These are phyloP conservation scores for Globisporangium viniferum DNA, from an alignment of 352 stramenopile genomes.

Conservation along the genomic window DNA sequence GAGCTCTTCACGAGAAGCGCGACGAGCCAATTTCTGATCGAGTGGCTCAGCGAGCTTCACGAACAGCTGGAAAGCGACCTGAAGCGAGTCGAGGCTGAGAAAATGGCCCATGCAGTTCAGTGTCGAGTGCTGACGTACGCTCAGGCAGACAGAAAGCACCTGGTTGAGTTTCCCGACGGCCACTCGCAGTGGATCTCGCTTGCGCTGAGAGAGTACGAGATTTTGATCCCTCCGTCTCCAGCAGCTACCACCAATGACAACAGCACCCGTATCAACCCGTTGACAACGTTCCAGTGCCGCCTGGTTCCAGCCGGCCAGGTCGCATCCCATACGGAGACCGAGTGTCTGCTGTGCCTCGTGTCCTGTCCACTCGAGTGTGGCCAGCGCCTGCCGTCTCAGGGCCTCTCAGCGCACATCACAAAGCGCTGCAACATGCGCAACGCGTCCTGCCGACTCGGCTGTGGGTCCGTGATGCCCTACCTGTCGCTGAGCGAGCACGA, in stretches of 20 bases:
- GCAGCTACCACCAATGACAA: neutral
- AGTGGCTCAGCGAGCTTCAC: conserved; percentile 10
- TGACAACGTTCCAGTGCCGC: conserved; percentile 24
- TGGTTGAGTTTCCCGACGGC: conserved; percentile 58
- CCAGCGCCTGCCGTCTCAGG: conserved; percentile 43
- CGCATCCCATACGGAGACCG: conserved; percentile 23
- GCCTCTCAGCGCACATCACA: conserved; percentile 35
- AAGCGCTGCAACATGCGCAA: conserved; percentile 70
- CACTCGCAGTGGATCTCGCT: conserved; percentile 46
- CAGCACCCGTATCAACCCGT: neutral
- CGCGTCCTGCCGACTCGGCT: conserved; percentile 51
- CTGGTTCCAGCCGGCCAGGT: conserved; percentile 16
- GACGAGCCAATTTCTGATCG: conserved; percentile 2
- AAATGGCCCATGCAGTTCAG: conserved; percentile 11
- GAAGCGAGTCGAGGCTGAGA: neutral
- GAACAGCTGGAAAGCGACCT: conserved; percentile 9
- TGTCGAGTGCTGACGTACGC: conserved; percentile 52
- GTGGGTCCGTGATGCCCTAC: conserved; percentile 45
- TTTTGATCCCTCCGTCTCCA: conserved; percentile 15
- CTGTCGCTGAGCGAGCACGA: conserved; percentile 50
- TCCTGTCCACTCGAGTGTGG: conserved; percentile 63
- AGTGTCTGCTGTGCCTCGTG: conserved; percentile 51
- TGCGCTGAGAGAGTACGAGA: conserved; percentile 37
- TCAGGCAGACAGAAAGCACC: conserved; percentile 23
- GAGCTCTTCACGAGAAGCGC: neutral